Base-by-base conservation (phyloP, 306 rosid genomes). In the Cucurbita maxima region DNA sequence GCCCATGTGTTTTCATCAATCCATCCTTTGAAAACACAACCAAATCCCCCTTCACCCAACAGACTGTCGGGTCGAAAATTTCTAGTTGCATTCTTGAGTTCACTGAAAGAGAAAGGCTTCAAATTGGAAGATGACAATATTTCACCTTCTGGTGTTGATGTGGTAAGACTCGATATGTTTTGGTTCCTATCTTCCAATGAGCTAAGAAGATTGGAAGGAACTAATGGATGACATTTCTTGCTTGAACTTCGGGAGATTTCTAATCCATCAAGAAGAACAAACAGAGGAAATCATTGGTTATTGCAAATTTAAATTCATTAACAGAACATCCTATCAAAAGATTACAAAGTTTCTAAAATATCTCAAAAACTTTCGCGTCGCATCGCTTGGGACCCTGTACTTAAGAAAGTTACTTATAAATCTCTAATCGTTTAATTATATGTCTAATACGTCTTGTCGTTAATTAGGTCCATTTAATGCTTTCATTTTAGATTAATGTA, bases 31-130 rank as follows among this genome's bases (percentile, higher is more conserved):
- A 91, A 94, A 67, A 94, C 97, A 78, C 75, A 83, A 11, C 99
- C 99, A 59, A 94, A 94, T 76, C 97, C 99, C 8, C 99, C 99
- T 86, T 94, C 99, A 5, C 99, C 99, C 0, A 94, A 88, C 75
- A 89, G 92, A 81, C 94, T 91, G 75, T 94, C 99, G 0, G 90
- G 86, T 0, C 88, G 88, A 60, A 94, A 94, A 75, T 91, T 94
- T 73, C 89, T 83, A 9, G 99, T 94, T 30, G 96, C 97, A 38
- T 82, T 91, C 85, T 78, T 94, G 15, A 94, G 90, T 75, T 94
- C 99, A 68, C 76, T 86, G 86, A 87, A 87, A 58, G 88, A 50
- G 77, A 94, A 94, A 60, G 95, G 53, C 51, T 86, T 85, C 57
- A 89, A 83, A 86, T 91, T 87, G 1, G 96, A 87, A 53, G 96